These are phyloP conservation scores for Delitschia confertaspora DNA, from an alignment of 495 filamentous ascomycete species.

Conservation along the genomic window DNA sequence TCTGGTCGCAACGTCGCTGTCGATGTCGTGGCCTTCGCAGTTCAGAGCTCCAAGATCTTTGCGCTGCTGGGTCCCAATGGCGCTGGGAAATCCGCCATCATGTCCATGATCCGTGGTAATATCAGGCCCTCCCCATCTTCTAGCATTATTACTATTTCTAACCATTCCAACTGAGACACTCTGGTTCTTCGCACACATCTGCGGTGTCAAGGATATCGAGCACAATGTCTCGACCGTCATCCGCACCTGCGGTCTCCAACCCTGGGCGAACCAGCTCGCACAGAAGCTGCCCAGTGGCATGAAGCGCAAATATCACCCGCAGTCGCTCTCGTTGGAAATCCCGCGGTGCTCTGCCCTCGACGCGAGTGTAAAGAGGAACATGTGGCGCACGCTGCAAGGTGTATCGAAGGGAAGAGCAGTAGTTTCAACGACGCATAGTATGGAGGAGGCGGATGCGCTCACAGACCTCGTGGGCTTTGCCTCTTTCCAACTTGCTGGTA, in stretches of 20 bases:
- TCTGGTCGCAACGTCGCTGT: conserved; percentile 63
- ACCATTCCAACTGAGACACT: conserved; percentile 62
- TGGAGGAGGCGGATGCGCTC: conserved; percentile 29
- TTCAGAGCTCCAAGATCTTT: conserved; percentile 66
- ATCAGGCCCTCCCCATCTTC: conserved; percentile 58
- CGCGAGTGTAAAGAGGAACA: conserved; percentile 42
- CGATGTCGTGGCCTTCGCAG: conserved; percentile 69
- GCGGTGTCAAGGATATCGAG: conserved; percentile 53
- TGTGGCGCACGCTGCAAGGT: conserved; percentile 39
- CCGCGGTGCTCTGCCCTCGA: conserved; percentile 45
- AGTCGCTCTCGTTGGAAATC: conserved; percentile 43
- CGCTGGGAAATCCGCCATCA: conserved; percentile 78
- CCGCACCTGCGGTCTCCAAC: conserved; percentile 9
- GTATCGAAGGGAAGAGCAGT: conserved; percentile 10
- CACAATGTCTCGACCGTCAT: conserved; percentile 46
- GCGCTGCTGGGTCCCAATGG: conserved; percentile 80
- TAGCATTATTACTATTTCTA: conserved; percentile 70
- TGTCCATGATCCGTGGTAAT: conserved; percentile 73
- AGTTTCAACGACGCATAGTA: conserved; percentile 44
- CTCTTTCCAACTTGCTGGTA: conserved; percentile 18
- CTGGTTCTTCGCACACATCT: conserved; percentile 58
- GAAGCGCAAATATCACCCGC: conserved; percentile 47
- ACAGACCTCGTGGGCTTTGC: conserved; percentile 22
- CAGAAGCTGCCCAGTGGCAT: conserved; percentile 45
- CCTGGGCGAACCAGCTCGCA: conserved; percentile 30